phyloP scores from a whole-genome alignment of 306 rosid genomes.

The Ormosia semicastrata region DNA sequence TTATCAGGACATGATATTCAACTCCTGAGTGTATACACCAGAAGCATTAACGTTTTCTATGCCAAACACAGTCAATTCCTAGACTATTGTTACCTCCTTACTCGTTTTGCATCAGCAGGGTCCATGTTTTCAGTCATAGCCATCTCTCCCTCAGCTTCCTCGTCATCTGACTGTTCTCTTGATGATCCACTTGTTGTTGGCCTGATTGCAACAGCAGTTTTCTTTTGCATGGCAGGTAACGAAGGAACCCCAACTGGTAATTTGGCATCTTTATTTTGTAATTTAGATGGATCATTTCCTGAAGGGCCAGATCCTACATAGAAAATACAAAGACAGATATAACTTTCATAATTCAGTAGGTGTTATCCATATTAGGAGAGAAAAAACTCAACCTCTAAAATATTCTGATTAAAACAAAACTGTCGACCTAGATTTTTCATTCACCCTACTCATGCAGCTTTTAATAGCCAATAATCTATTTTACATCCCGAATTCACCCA shows the following conservation, averaged over 20 bases:
- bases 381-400: constrained; percentile 16
- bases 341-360: background rate
- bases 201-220: constrained; percentile 40
- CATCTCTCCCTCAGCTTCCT: constrained; percentile 82
- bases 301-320: constrained; percentile 46
- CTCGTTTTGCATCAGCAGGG: constrained; percentile 77
- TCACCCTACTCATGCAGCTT: background rate
- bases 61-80: constrained; percentile 9
- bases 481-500: background rate
- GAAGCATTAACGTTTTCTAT: constrained; percentile 5
- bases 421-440: background rate
- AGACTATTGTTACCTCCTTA: constrained; percentile 71
- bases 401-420: background rate
- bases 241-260: constrained; percentile 42
- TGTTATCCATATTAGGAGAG: constrained; percentile 11
- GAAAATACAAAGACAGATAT: constrained; percentile 12
- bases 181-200: constrained; percentile 80
- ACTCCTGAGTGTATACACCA: background rate
- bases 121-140: constrained; percentile 58
- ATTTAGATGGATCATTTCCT: constrained; percentile 55
- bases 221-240: constrained; percentile 42
- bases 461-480: constrained; percentile 6
- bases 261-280: constrained; percentile 55
- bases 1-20: constrained; percentile 4
- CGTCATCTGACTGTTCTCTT: constrained; percentile 77